Base-by-base conservation (phyloP, 257 asterid species). In the Knoxia roxburghii region DNA sequence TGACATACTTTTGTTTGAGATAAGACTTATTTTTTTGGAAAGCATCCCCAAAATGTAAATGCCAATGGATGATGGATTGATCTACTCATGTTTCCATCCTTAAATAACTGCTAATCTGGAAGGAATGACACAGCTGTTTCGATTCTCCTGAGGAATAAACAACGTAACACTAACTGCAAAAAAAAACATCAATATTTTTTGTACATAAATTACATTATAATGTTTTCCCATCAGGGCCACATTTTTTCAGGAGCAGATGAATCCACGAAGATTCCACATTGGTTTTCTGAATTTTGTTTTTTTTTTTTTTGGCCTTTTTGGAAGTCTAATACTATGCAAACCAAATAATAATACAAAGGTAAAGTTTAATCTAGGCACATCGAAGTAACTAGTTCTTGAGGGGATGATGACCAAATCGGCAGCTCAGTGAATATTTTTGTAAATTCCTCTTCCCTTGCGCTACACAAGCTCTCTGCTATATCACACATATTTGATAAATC, bases 361-460 rank as follows among this genome's bases (percentile, higher is more conserved):
- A 50, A 33, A 65, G 18, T 68, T 71, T 71, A 80, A 33, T 71
- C 85, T 52, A 78, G 73, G 69, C 78, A 75, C 27, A 91, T 72
- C 20, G 86, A 88, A 24, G 81, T 68, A 73, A 91, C 72, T 52
- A 91, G 83, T 65, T 79, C 83, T 11, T 57, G 74, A 0, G 96
- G 94, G 2, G 87, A 75, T 0, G 78, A 76, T 45, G 79, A 84
- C 97, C 96, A 91, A 69, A 91, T 72, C 2, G 91, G 93, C 45
- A 91, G 84, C 70, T 83, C 87, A 23, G 57, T 70, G 49, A 88
- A 77, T 61, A 74, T 73, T 65, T 75, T 81, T 73, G 71, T 83
- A 65, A 75, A 21, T 52, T 85, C 82, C 52, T 85, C 89, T 66
- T 86, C 91, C 48, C 82, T 74, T 12, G 77, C 83, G 63, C 64